These are phyloP conservation scores for Ganoderma sinense DNA, from an alignment of 1,284 basidiomycete genomes.

Conservation along the genomic window DNA sequence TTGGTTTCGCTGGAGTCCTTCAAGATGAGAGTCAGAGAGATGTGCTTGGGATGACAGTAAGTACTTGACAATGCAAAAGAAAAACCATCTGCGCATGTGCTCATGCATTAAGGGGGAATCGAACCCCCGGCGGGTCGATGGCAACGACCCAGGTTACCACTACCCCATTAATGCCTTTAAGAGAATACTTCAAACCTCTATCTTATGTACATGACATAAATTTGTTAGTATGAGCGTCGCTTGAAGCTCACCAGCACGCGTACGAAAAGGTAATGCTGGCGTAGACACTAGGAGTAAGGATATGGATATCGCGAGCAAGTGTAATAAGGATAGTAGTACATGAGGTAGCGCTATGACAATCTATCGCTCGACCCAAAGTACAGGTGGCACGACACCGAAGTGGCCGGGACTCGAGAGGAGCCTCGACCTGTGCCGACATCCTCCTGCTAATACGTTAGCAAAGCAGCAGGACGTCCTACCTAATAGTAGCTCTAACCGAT, in stretches of 20 bases:
- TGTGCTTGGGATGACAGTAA: no score
- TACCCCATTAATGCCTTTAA: conserved; percentile 31
- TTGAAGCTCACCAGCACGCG: background rate
- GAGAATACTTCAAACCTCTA: no score
- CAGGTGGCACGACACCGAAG: background rate
- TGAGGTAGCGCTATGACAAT: conserved; percentile 10
- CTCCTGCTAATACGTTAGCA: background rate
- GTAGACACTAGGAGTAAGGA: background rate
- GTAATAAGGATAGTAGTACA: conserved; percentile 6
- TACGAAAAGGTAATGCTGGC: background rate
- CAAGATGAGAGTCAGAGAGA: no score
- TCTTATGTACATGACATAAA: background rate
- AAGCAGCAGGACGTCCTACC: background rate
- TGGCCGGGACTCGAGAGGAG: background rate
- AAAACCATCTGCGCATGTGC: no score
- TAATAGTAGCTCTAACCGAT: background rate
- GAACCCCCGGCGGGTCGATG: conserved; percentile 78
- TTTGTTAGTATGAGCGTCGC: no score
- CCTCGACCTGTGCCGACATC: background rate
- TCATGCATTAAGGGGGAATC: conserved; percentile 80
- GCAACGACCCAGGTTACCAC: conserved; percentile 36
- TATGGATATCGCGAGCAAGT: background rate
- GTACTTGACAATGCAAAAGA: no score
- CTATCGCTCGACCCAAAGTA: conserved; percentile 10
- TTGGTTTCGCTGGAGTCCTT: no score